These are phyloP conservation scores for Hymenochaete sp. DNA, from an alignment of 1,284 basidiomycete genomes.

Conservation along the genomic window DNA sequence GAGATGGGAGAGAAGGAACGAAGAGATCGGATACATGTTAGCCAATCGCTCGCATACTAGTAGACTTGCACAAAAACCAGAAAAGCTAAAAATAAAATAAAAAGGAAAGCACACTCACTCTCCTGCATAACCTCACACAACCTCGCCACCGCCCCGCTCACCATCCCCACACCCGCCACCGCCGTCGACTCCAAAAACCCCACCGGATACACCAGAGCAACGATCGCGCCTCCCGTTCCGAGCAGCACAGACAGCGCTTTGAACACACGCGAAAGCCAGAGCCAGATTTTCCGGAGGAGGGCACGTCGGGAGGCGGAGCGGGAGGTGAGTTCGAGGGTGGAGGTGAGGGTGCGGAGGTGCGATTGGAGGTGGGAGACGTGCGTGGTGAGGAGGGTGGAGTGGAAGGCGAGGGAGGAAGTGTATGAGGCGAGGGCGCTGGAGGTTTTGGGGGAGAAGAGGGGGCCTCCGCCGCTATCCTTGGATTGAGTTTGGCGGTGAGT, in stretches of 20 bases:
- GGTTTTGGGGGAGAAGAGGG: conserved; percentile 7
- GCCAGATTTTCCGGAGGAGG: conserved; percentile 9
- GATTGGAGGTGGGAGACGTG: no score
- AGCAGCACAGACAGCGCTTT: conserved; percentile 8
- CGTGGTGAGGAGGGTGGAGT: no score
- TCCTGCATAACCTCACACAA: conserved; percentile 11
- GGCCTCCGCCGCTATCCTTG: conserved; percentile 2
- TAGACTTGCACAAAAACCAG: no score
- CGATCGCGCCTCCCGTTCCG: conserved; percentile 11
- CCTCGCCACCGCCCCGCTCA: conserved; percentile 9
- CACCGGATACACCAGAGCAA: conserved; percentile 7
- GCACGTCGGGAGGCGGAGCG: no score
- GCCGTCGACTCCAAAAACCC: conserved; percentile 8
- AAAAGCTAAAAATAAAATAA: no score
- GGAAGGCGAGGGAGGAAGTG: conserved; percentile 7
- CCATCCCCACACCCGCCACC: conserved; percentile 8
- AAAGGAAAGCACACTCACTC: conserved; percentile 8
- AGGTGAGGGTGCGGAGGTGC: no score
- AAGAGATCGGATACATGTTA: no score
- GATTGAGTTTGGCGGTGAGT: no score
- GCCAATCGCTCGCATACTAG: no score
- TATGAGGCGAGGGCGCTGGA: background rate
- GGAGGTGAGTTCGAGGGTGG: no score
- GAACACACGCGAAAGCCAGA: conserved; percentile 10
- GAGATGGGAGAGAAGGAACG: no score